Base-by-base conservation (phyloP, 805 yeast genomes). In the Lipomyces starkeyi region DNA sequence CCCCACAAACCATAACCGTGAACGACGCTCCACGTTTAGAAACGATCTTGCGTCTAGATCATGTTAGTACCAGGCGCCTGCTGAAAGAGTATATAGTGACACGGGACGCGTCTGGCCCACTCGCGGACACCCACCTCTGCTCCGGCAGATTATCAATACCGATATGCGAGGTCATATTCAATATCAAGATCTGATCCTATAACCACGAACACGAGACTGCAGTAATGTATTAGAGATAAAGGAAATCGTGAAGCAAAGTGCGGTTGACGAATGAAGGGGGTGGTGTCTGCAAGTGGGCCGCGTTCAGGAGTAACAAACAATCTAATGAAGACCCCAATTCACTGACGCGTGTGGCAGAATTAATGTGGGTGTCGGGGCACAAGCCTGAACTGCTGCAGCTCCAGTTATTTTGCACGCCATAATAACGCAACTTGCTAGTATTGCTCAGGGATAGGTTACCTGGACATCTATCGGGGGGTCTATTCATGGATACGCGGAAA, bases 1-100 rank as follows among this genome's bases (percentile, higher is more conserved):
- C 93, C 37, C 98, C 97, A 59, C 90, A 93, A 49, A 92, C 87
- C 90, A 93, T 87, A 65, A 93, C 75, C 58, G 96, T 91, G 79
- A 91, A 90, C 32, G 87, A 82, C 25, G 91, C 87, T 20, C 97
- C 97, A 8, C 76, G 71, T 68, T 79, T 77, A 61, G 81, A 79
- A 32, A 82, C 81, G 61, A 79, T 79, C 66, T 77, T 77, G 73
- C 78, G 80, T 63, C 80, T 77, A 58, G 56, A 43, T 2, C 49
- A 43, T 59, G 49, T 53, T 56, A 43, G 29, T 59, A 47, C 25
- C 52, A 11, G 53, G 20, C 61, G 49, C 35, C 58, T 52, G 63
- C 27, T 52, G 40, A 52, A 43, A 17, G 13, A 35, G n/a, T 5
- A 29, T 5, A 4, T 29, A 37, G n/a, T 37, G 14, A 6, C 58